Evolutionary conservation across 495 filamentous ascomycete genomes (phyloP).

Genomic region (Xanthoparmelia taractica): DNA sequence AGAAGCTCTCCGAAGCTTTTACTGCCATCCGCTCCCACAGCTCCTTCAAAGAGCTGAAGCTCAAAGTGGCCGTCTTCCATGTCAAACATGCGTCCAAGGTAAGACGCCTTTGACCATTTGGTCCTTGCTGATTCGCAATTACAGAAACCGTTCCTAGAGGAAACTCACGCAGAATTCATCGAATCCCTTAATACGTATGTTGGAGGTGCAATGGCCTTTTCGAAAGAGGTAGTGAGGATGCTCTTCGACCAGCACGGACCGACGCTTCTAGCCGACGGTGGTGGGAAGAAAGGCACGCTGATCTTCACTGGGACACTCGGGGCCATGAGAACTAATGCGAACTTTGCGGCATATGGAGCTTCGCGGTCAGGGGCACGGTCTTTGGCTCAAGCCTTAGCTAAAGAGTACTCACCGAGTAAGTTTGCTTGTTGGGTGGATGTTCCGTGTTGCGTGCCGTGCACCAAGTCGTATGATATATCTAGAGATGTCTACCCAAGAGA

Average conservation of each 20-base stretch:
- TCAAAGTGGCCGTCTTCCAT: constrained; percentile 38
- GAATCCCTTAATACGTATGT: constrained; percentile 36
- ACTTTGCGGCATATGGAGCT: constrained; percentile 42
- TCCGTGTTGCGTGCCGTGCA: background rate
- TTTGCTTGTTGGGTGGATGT: background rate
- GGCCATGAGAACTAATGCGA: constrained; percentile 37
- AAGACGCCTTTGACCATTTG: background rate
- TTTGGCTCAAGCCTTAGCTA: constrained; percentile 40
- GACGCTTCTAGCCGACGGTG: constrained; percentile 31
- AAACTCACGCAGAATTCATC: constrained; percentile 39
- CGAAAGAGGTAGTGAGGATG: constrained; percentile 36
- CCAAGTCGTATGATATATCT: background rate
- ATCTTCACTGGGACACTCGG: constrained; percentile 45
- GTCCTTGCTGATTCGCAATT: background rate
- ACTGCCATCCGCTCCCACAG: constrained; percentile 34
- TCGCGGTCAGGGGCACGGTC: constrained; percentile 36
- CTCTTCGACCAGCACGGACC: constrained; percentile 40
- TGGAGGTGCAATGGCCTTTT: constrained; percentile 42
- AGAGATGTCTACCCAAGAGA: background rate
- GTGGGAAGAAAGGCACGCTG: constrained; percentile 40
- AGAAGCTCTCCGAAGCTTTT: constrained; percentile 34
- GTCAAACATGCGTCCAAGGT: constrained; percentile 36
- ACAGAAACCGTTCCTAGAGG: constrained; percentile 42
- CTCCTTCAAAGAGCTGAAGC: constrained; percentile 38
- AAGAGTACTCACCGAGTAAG: constrained; percentile 35